These are phyloP conservation scores for Botryotinia calthae DNA, from an alignment of 2,329 filamentous ascomycete genomes.

Conservation along the genomic window DNA sequence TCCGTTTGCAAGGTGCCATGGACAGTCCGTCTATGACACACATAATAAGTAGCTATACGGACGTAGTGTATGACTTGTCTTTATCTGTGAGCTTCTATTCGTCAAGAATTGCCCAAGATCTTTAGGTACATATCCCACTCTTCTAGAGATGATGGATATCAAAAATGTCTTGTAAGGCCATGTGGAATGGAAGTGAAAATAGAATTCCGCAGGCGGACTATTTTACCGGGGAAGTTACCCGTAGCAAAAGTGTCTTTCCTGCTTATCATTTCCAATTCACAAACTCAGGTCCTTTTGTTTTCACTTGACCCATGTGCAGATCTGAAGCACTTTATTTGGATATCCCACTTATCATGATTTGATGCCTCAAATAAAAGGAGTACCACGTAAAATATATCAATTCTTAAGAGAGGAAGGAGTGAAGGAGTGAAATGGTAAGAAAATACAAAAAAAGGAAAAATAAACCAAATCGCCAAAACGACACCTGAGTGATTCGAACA, in stretches of 20 bases:
- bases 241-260: neutral
- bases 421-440: too few species aligned
- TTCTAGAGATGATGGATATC: neutral
- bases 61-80: neutral
- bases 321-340: neutral
- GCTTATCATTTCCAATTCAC: neutral
- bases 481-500: constrained; percentile 18
- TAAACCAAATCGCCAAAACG: neutral
- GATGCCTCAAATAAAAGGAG: neutral
- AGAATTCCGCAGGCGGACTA: neutral
- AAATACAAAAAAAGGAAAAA: neutral
- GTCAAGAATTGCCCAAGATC: neutral
- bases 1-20: neutral
- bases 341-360: neutral
- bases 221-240: neutral
- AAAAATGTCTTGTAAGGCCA: neutral
- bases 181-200: neutral
- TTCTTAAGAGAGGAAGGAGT: neutral
- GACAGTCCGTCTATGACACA: neutral
- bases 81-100: neutral
- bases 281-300: neutral
- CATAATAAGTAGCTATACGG: neutral
- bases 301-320: neutral
- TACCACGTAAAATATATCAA: neutral
- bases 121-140: neutral